Evolutionary conservation across 2,329 filamentous ascomycete species (phyloP), one percentile per base, ranked within the genome.

Genomic region (Endocalyx cinctus): DNA sequence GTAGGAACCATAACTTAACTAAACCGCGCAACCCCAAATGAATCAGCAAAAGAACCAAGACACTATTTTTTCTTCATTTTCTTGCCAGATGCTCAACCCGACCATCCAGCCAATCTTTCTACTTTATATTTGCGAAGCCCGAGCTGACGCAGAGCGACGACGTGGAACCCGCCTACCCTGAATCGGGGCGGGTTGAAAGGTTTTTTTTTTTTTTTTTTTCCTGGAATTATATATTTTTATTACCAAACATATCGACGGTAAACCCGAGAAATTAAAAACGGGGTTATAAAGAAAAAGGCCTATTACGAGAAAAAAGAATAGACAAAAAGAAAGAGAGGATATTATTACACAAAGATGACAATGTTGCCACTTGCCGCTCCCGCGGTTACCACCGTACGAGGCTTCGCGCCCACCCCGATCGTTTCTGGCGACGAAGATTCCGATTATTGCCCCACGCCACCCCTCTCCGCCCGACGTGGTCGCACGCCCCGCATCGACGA

Each of bases 121-220:
- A 56, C 66, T 67, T 54, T 62, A 66, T 54, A 62, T 70, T 47
- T 67, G 64, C 48, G 63, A 72, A 55, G 62, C 63, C 48, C 73
- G 74, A 54, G 70, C 69, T 50, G 73, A 77, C 64, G 71, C 73
- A 40, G 68, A 77, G 64, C 72, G 73, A 52, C 73, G 74, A 59
- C 72, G 73, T 45, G 73, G 74, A 57, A 64, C 69, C 41, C 52
- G 53, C 46, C 50, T 51, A 47, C 66, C 61, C 55, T 67, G 62
- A 66, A 61, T 52, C 49, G 48, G 48, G 46, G 47, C 43, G 45
- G 53, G 53, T 46, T 57, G 46, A 55, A 20, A 37, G n/a, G 8
- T n/a, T 8, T 8, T 23, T 8, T n/a, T 23, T 23, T 23, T 23
- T n/a, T 8, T 8, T 8, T 8, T 44, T 32, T 20, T 33, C 32